Conservation (phyloP, 148 eudicot genomes). For the Diospyros kaki region DNA sequence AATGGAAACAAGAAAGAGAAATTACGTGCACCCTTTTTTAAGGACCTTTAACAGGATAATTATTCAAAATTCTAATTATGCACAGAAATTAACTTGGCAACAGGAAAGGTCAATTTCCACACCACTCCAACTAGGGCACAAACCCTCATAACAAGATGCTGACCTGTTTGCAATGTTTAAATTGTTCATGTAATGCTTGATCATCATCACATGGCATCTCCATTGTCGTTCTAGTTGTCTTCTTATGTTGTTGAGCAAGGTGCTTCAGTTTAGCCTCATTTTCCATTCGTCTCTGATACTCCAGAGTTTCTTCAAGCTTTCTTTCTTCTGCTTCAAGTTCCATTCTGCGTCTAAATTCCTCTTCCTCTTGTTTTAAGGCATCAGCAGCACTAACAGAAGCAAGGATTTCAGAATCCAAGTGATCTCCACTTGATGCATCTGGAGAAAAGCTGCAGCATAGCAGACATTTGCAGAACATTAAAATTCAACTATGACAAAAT, state of each 20-base stretch:
- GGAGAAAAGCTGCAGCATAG: constrained; percentile 50
- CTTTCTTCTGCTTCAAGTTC: constrained; percentile 95
- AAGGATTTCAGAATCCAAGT: constrained; percentile 36
- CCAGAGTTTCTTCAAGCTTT: constrained; percentile 95
- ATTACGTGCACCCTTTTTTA: neutral
- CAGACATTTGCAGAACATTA: constrained; percentile 13
- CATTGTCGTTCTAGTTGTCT: constrained; percentile 20
- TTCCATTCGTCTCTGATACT: constrained; percentile 77
- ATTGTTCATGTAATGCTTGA: constrained; percentile 19
- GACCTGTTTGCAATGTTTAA: constrained; percentile 37
- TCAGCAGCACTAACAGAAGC: constrained; percentile 28
- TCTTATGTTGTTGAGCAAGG: constrained; percentile 60
- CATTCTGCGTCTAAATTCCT: constrained; percentile 45
- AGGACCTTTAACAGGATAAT: neutral
- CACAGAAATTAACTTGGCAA: constrained; percentile 1
- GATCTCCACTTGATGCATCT: constrained; percentile 38
- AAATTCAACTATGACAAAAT: constrained; percentile 14
- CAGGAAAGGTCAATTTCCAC: constrained; percentile 23
- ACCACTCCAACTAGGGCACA: constrained; percentile 8
- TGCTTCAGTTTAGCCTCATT: constrained; percentile 92
- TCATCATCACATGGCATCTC: constrained; percentile 24
- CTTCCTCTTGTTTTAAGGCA: constrained; percentile 49
- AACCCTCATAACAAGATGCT: neutral
- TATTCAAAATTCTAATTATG: constrained; percentile 10
- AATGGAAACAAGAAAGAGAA: neutral